Percentiles rank a stretch among this genome's conserved stretches.
These are phyloP conservation scores for Trichoderma sp. DNA, from an alignment of 2,329 filamentous ascomycete genomes.

Conservation along the genomic window DNA sequence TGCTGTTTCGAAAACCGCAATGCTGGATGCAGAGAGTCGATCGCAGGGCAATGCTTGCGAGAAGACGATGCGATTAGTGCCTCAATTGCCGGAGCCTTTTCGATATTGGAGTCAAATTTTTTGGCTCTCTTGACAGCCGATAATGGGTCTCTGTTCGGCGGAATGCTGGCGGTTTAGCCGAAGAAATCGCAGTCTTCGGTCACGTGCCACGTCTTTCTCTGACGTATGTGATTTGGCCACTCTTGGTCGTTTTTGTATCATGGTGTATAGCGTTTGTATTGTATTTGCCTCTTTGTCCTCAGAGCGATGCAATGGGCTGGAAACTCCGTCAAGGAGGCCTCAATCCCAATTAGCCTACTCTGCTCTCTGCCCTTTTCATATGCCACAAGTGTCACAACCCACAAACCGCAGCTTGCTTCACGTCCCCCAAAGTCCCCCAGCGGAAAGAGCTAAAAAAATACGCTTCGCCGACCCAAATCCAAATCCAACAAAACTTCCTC, in stretches of 20 bases:
- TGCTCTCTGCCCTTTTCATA: background rate
- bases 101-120: conserved; percentile 21
- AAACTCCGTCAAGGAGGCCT: background rate
- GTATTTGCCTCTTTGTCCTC: background rate
- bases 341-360: background rate
- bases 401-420: background rate
- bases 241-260: background rate
- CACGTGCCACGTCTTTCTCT: conserved; percentile 14
- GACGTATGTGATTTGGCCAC: background rate
- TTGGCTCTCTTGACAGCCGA: conserved; percentile 13
- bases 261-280: too few relatives aligned
- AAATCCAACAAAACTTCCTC: background rate
- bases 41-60: background rate
- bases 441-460: background rate
- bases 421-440: background rate
- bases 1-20: background rate
- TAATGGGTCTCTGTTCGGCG: background rate
- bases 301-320: background rate
- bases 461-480: background rate
- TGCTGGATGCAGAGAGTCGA: background rate
- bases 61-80: background rate
- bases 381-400: background rate
- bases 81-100: conserved; percentile 13
- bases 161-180: conserved; percentile 18
- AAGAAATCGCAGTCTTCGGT: conserved; percentile 15